These are phyloP conservation scores for Mycena floridula DNA, from an alignment of 768 basidiomycete species.

Conservation along the genomic window DNA sequence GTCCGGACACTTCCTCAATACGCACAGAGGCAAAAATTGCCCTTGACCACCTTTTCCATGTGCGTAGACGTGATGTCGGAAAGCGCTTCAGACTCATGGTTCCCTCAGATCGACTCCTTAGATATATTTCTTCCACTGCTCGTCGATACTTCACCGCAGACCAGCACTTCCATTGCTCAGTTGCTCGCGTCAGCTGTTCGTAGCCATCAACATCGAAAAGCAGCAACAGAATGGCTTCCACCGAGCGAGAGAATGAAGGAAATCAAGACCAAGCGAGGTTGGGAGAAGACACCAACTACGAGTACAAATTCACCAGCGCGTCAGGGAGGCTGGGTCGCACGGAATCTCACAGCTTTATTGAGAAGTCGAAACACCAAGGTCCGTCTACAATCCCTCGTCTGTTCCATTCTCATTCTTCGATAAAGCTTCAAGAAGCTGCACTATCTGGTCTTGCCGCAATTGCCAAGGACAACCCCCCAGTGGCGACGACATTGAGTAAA, in stretches of 20 bases:
- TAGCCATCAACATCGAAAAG: slow-evolving; percentile 38
- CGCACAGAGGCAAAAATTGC: slow-evolving; percentile 49
- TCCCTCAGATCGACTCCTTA: slow-evolving; percentile 45
- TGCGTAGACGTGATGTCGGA: slow-evolving; percentile 17
- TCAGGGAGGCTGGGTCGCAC: slow-evolving; percentile 55
- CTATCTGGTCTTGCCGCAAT: slow-evolving; percentile 61
- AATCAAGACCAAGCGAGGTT: slow-evolving; percentile 56
- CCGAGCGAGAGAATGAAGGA: slow-evolving; percentile 48
- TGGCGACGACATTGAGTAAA: slow-evolving; percentile 46
- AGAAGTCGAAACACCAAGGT: slow-evolving; percentile 52
- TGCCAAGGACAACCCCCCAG: slow-evolving; percentile 50
- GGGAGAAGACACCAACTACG: slow-evolving; percentile 55
- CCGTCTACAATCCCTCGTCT: neutral
- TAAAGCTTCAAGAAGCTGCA: slow-evolving; percentile 60
- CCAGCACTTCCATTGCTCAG: slow-evolving; percentile 48
- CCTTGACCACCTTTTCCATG: slow-evolving; percentile 56
- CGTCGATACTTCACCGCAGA: slow-evolving; percentile 31
- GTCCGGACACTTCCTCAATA: slow-evolving; percentile 33
- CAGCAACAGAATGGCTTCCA: slow-evolving; percentile 60
- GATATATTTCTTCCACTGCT: slow-evolving; percentile 68
- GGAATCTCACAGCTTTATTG: slow-evolving; percentile 43
- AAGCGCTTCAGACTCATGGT: slow-evolving; percentile 3
- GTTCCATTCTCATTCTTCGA: neutral
- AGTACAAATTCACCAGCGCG: slow-evolving; percentile 31
- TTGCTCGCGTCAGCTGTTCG: slow-evolving; percentile 51